Evolutionary conservation across 2,329 filamentous ascomycete species (phyloP).

Genomic region (Lasiodiplodia gonubiensis): DNA sequence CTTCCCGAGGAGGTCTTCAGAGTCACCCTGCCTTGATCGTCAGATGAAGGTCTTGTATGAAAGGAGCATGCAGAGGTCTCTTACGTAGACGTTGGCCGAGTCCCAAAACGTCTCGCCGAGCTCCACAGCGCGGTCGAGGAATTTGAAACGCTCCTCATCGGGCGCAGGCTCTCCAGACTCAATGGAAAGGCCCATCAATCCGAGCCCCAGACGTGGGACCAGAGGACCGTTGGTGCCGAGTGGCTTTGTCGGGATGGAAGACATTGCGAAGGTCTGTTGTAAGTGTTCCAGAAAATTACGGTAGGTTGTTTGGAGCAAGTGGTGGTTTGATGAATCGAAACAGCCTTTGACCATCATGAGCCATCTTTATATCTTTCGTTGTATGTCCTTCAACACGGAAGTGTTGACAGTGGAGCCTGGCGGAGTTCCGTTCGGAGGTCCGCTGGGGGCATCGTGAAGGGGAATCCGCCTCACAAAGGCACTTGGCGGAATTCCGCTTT

Average conservation of each 20-base stretch:
- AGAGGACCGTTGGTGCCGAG: neutral
- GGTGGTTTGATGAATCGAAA: neutral
- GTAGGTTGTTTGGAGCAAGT: neutral
- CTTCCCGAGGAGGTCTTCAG: constrained; percentile 41
- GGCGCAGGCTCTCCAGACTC: neutral
- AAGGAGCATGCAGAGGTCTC: neutral
- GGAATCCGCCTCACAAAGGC: neutral
- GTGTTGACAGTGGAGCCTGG: neutral
- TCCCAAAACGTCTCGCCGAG: constrained; percentile 39
- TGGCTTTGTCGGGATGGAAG: neutral
- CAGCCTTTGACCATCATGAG: neutral
- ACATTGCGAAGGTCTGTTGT: neutral
- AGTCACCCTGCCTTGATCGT: constrained; percentile 36
- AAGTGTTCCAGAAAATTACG: neutral
- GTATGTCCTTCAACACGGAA: neutral
- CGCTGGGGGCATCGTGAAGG: neutral
- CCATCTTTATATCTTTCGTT: neutral
- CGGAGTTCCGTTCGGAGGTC: neutral
- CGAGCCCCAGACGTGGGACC: neutral
- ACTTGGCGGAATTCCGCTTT: too few species aligned
- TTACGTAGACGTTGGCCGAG: constrained; percentile 34
- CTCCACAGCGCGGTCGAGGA: constrained; percentile 36
- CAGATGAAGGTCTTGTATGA: neutral
- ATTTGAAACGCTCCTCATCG: constrained; percentile 34
- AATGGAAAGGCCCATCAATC: neutral